Percentiles rank a stretch among this genome's conserved stretches.
Evolutionary conservation across 169 alveolate species (phyloP).

Genomic region (Pseudocohnilembus persalinus): DNA sequence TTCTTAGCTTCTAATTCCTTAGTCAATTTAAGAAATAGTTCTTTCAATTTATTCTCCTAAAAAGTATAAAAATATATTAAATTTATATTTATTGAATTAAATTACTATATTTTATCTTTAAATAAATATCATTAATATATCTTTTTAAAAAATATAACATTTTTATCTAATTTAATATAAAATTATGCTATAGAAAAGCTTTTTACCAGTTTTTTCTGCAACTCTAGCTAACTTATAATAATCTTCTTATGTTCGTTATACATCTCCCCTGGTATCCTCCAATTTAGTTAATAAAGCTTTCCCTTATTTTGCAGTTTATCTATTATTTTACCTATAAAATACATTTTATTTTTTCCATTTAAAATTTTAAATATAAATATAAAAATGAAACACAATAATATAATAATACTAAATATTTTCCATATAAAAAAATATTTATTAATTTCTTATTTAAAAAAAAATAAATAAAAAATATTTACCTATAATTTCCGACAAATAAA

Average conservation of each 20-base stretch:
- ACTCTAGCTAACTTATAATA: not conserved
- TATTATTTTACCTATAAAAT: not conserved
- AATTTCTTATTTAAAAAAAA: too few relatives aligned
- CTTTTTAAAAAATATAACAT: too few relatives aligned
- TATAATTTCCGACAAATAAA: slow-evolving; percentile 12
- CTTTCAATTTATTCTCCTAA: slow-evolving; percentile 12
- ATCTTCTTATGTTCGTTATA: not conserved
- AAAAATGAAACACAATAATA: not conserved
- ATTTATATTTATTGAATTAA: too few relatives aligned
- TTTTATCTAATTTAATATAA: too few relatives aligned
- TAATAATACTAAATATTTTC: too few relatives aligned
- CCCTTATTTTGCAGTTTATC: not conserved
- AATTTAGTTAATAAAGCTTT: not conserved
- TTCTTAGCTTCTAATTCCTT: not conserved
- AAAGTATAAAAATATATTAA: too few relatives aligned
- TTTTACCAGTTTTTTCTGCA: not conserved
- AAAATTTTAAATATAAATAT: not conserved
- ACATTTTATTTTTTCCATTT: not conserved
- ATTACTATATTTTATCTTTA: too few relatives aligned
- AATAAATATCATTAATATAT: too few relatives aligned
- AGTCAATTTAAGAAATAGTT: slow-evolving; percentile 7
- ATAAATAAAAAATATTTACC: too few relatives aligned
- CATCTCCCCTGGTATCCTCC: not conserved
- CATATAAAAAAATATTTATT: too few relatives aligned
- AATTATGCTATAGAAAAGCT: too few relatives aligned